Evolutionary conservation across 768 basidiomycete species (phyloP).

Genomic region (Russula sp.): DNA sequence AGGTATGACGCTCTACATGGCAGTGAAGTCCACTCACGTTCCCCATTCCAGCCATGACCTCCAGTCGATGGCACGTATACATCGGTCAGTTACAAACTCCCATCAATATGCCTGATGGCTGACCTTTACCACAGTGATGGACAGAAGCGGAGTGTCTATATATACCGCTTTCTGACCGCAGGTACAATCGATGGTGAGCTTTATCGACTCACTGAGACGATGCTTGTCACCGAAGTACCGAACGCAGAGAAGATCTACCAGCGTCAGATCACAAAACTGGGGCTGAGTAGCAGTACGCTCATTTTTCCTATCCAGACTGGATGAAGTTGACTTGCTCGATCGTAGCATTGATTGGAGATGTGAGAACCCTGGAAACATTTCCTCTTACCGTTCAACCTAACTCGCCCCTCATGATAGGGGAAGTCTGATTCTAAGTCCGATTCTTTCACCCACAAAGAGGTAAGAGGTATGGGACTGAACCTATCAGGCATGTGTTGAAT

Average conservation of each 20-base stretch:
- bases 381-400: constrained; percentile 12
- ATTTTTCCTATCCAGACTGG: constrained; percentile 22
- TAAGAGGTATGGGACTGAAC: constrained; percentile 31
- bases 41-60: constrained; percentile 63
- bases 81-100: constrained; percentile 47
- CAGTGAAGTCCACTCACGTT: background rate
- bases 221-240: constrained; percentile 1
- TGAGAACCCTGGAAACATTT: constrained; percentile 29
- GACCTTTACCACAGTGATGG: constrained; percentile 58
- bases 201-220: background rate
- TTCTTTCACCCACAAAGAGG: constrained; percentile 83
- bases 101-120: constrained; percentile 5
- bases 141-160: constrained; percentile 85
- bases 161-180: constrained; percentile 79
- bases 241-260: constrained; percentile 81
- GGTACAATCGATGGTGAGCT: constrained; percentile 80
- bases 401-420: constrained; percentile 26
- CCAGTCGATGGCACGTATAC: constrained; percentile 96
- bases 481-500: constrained; percentile 9
- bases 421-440: constrained; percentile 61
- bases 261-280: constrained; percentile 90
- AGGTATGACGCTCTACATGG: constrained; percentile 38
- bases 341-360: constrained; percentile 66
- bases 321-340: constrained; percentile 3
- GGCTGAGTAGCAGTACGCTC: constrained; percentile 73